These are phyloP conservation scores for Pythium brachiatum DNA, from an alignment of 352 stramenopile species.

Conservation along the genomic window DNA sequence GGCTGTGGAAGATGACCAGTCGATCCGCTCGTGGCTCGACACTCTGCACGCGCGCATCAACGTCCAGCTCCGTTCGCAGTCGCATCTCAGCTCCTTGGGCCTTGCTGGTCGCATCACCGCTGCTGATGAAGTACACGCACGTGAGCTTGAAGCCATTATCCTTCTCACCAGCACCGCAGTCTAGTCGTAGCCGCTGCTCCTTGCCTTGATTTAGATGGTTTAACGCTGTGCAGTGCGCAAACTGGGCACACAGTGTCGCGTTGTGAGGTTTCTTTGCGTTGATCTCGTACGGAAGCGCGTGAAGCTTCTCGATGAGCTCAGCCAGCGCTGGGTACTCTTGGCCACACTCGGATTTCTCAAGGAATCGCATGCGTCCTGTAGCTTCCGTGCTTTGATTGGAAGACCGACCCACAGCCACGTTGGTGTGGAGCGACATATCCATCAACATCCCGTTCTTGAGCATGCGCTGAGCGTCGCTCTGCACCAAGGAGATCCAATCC, in stretches of 20 bases:
- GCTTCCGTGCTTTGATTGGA: background rate
- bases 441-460: slow-evolving; percentile 48
- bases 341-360: slow-evolving; percentile 54
- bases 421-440: slow-evolving; percentile 12
- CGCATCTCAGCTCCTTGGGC: slow-evolving; percentile 17
- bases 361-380: slow-evolving; percentile 51
- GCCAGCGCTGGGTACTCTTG: slow-evolving; percentile 61
- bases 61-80: slow-evolving; percentile 32
- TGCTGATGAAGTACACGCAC: slow-evolving; percentile 63
- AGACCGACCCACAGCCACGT: background rate
- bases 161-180: slow-evolving; percentile 64
- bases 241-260: slow-evolving; percentile 60
- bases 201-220: slow-evolving; percentile 44
- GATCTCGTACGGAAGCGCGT: slow-evolving; percentile 79
- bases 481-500: slow-evolving; percentile 67
- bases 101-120: background rate
- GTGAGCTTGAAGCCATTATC: slow-evolving; percentile 81
- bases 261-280: slow-evolving; percentile 56
- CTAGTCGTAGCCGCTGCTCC: slow-evolving; percentile 51
- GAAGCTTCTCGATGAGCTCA: slow-evolving; percentile 73
- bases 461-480: slow-evolving; percentile 69
- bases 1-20: slow-evolving; percentile 69
- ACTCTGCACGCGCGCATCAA: slow-evolving; percentile 31
- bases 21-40: slow-evolving; percentile 43
- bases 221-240: slow-evolving; percentile 58